Percentiles rank a stretch among this genome's conserved stretches.
Evolutionary conservation across 371 early-diverging fungal species (phyloP).

Genomic region (Mucor saturninus): DNA sequence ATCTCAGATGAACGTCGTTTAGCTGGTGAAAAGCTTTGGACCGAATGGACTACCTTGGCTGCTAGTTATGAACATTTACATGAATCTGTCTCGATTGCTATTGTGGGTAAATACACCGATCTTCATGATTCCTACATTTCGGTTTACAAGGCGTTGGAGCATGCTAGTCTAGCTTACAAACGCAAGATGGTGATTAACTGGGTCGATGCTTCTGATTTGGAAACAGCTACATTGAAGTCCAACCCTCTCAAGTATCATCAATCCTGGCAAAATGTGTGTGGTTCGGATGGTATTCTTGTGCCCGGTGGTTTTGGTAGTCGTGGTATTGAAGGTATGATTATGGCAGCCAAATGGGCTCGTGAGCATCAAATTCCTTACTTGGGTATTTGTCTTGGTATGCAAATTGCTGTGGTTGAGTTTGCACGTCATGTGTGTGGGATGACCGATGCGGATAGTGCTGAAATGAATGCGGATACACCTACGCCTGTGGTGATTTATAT

Average conservation of each 20-base stretch:
- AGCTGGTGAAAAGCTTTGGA: slow-evolving; percentile 70
- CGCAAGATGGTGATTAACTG: slow-evolving; percentile 87
- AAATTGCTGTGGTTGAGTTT: slow-evolving; percentile 98
- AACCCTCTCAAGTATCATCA: slow-evolving; percentile 93
- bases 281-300: slow-evolving; percentile 94
- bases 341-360: slow-evolving; percentile 96
- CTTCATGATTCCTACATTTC: slow-evolving; percentile 97
- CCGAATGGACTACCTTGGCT: slow-evolving; percentile 87
- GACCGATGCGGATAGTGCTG: slow-evolving; percentile 82
- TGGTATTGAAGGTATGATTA: slow-evolving; percentile 97
- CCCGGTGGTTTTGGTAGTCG: slow-evolving; percentile 99
- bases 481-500: slow-evolving; percentile 92
- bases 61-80: slow-evolving; percentile 77
- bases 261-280: slow-evolving; percentile 88
- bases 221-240: slow-evolving; percentile 66
- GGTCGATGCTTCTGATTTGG: slow-evolving; percentile 96
- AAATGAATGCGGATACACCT: slow-evolving; percentile 75
- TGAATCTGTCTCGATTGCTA: slow-evolving; percentile 86
- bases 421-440: slow-evolving; percentile 94
- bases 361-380: slow-evolving; percentile 97
- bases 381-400: slow-evolving; percentile 99
- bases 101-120: slow-evolving; percentile 97
- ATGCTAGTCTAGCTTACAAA: slow-evolving; percentile 85
- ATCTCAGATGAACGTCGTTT: slow-evolving; percentile 55
- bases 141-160: slow-evolving; percentile 94